Evolutionary conservation across 352 stramenopile genomes (phyloP).

Genomic region (Phytopythium montanum): DNA sequence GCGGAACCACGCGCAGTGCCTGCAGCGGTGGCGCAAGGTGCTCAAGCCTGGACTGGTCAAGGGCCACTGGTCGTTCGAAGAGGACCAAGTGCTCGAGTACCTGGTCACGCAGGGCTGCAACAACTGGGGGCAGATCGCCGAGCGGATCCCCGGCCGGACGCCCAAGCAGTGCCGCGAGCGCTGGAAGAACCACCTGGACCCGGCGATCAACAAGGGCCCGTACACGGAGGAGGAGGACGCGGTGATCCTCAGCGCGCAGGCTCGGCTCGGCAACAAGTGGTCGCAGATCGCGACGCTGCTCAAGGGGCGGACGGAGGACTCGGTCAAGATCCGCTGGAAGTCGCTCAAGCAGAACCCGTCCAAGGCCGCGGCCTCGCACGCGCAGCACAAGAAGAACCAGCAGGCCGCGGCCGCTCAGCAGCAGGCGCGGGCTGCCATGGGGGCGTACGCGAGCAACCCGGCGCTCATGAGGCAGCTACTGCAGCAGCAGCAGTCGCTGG

Average conservation of each 20-base stretch:
- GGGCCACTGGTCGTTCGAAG: conserved; percentile 93
- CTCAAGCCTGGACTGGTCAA: conserved; percentile 95
- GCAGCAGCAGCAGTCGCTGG: conserved; percentile 70
- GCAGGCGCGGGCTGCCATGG: conserved; percentile 37
- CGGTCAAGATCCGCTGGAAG: conserved; percentile 94
- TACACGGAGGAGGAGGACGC: conserved; percentile 95
- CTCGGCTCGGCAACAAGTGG: conserved; percentile 94
- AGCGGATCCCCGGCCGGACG: conserved; percentile 90
- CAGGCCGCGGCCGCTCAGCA: conserved; percentile 39
- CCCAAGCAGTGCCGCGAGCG: conserved; percentile 91
- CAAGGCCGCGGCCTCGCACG: conserved; percentile 70
- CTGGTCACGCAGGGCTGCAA: conserved; percentile 87
- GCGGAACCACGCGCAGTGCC: conserved; percentile 85
- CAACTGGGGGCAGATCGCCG: conserved; percentile 93
- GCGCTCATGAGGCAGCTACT: conserved; percentile 64
- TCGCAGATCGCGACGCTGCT: conserved; percentile 94
- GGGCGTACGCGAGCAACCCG: conserved; percentile 49
- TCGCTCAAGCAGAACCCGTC: conserved; percentile 84
- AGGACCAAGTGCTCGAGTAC: conserved; percentile 92
- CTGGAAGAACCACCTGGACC: conserved; percentile 89
- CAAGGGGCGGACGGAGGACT: conserved; percentile 89
- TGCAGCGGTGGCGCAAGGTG: conserved; percentile 91
- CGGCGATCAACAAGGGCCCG: conserved; percentile 92
- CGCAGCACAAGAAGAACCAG: conserved; percentile 77
- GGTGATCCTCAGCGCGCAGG: conserved; percentile 89